Evolutionary conservation across 1,284 basidiomycete genomes (phyloP).

Genomic region (Microstroma glucosiphilum): DNA sequence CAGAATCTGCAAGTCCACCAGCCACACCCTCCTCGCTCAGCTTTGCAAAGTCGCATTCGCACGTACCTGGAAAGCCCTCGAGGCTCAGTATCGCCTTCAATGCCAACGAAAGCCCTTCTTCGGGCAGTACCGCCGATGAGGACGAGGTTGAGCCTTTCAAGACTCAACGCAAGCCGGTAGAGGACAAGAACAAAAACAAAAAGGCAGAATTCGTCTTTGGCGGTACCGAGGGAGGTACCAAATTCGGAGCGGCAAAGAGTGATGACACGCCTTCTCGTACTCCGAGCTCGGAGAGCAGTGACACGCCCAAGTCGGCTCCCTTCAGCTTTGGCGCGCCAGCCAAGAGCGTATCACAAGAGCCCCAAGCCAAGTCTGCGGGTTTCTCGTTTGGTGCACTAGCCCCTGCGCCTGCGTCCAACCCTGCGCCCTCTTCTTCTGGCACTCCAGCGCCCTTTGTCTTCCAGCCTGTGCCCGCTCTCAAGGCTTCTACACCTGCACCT

Average conservation of each 20-base stretch:
- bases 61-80: background rate
- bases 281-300: background rate
- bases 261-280: background rate
- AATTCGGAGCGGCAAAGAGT: background rate
- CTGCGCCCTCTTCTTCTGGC: background rate
- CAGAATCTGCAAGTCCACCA: background rate
- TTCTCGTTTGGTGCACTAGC: background rate
- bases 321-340: conserved; percentile 1
- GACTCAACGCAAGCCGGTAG: background rate
- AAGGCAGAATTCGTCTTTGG: background rate
- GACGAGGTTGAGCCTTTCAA: conserved; percentile 4
- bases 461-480: background rate
- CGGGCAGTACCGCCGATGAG: background rate
- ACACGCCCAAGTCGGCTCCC: background rate
- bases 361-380: background rate
- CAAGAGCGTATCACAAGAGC: background rate
- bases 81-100: conserved; percentile 5
- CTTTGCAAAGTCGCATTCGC: background rate
- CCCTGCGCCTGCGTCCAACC: background rate
- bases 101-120: conserved; percentile 3
- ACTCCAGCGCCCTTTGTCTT: conserved; percentile 1
- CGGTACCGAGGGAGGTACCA: background rate
- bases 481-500: background rate
- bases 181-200: conserved; percentile 7
- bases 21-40: background rate